A percentile compares a stretch with the other conserved stretches of the same genome.
phyloP scores from a whole-genome alignment of 805 yeast species.

The Yamadazyma tumulicola region DNA sequence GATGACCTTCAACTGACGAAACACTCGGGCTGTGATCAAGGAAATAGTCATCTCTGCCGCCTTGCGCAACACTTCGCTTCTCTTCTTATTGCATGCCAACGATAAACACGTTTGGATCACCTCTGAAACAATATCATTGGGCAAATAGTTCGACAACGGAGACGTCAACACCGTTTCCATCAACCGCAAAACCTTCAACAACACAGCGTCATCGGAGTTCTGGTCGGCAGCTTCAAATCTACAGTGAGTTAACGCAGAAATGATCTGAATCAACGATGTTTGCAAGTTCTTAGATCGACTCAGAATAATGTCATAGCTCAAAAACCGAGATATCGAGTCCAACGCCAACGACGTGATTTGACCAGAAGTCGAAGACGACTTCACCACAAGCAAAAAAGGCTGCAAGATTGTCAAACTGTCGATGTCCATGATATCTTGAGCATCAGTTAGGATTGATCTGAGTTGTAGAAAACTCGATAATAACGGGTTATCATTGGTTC shows the following conservation, averaged over 20 bases:
- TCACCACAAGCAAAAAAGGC: constrained; percentile 82
- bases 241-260: constrained; percentile 83
- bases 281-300: constrained; percentile 51
- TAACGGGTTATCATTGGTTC: constrained; percentile 48
- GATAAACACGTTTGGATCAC: constrained; percentile 88
- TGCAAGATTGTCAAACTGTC: constrained; percentile 74
- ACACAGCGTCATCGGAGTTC: constrained; percentile 84
- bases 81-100: constrained; percentile 85
- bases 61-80: constrained; percentile 83
- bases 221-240: constrained; percentile 95
- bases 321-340: constrained; percentile 67
- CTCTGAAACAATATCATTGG: constrained; percentile 82
- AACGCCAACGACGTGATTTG: constrained; percentile 79
- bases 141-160: constrained; percentile 59
- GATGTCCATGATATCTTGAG: constrained; percentile 48
- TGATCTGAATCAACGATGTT: constrained; percentile 59
- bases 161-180: constrained; percentile 65
- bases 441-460: constrained; percentile 63
- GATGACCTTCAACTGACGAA: constrained; percentile 54
- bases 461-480: constrained; percentile 77
- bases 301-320: constrained; percentile 66
- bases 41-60: constrained; percentile 84
- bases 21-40: constrained; percentile 65
- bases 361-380: constrained; percentile 83
- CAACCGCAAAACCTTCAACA: constrained; percentile 75